A percentile compares a stretch with the other conserved stretches of the same genome.
Conservation (phyloP, 108 stramenopile species). For the Fragilaria crotonensis region DNA sequence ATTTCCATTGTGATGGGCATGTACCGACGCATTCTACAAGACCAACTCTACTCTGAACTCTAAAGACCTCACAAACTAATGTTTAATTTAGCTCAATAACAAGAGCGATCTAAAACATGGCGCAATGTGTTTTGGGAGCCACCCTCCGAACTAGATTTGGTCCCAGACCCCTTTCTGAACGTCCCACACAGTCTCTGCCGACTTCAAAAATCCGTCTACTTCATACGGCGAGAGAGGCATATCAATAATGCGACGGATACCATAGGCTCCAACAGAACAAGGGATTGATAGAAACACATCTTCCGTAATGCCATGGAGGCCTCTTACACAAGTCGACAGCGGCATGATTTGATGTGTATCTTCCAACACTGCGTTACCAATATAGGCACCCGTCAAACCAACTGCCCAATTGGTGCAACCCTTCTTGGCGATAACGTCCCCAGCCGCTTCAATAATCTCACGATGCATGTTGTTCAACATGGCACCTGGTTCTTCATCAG, state of each 20-base stretch:
- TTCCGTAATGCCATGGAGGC: slow-evolving; percentile 32
- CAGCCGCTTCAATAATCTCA: slow-evolving; percentile 32
- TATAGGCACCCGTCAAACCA: slow-evolving; percentile 26
- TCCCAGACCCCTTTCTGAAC: slow-evolving; percentile 37
- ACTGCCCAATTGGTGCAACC: slow-evolving; percentile 52
- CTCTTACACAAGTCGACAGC: slow-evolving; percentile 36
- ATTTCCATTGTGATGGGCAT: no score
- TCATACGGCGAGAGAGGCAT: slow-evolving; percentile 22
- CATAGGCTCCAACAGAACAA: slow-evolving; percentile 21
- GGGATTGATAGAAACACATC: slow-evolving; percentile 43
- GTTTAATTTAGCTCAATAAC: no score
- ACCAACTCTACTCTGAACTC: no score
- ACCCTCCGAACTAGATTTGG: slow-evolving; percentile 5
- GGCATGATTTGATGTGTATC: slow-evolving; percentile 37
- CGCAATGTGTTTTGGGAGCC: no score
- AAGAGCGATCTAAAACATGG: no score
- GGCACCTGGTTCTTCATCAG: slow-evolving; percentile 20
- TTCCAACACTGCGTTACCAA: slow-evolving; percentile 29
- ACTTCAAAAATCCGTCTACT: slow-evolving; percentile 15
- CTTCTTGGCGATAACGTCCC: slow-evolving; percentile 36
- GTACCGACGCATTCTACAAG: no score
- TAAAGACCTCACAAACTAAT: no score
- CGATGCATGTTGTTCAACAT: slow-evolving; percentile 25
- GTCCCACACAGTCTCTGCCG: slow-evolving; percentile 25
- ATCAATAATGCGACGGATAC: slow-evolving; percentile 16